Percentiles rank a stretch among this genome's conserved stretches.
These are phyloP conservation scores for Agrocybe pediades DNA, from an alignment of 768 basidiomycete species.

Conservation along the genomic window DNA sequence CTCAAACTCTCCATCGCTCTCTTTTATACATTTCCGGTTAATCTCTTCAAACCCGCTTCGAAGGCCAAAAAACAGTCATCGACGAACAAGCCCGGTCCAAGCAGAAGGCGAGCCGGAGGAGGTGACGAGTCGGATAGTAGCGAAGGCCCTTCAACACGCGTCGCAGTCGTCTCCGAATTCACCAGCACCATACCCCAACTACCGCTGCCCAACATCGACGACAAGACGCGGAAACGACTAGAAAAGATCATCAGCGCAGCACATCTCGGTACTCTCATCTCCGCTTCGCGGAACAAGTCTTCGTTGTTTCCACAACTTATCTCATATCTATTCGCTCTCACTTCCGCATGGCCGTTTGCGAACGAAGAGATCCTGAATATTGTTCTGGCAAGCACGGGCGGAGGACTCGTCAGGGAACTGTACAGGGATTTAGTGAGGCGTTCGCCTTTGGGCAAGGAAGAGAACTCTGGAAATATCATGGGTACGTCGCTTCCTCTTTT, in stretches of 20 bases:
- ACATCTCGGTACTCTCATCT: slow-evolving; percentile 61
- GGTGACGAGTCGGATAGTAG: slow-evolving; percentile 46
- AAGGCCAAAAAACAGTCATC: neutral
- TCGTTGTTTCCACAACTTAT: slow-evolving; percentile 50
- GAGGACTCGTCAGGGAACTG: slow-evolving; percentile 72
- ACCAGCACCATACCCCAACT: slow-evolving; percentile 9
- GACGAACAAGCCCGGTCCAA: slow-evolving; percentile 3
- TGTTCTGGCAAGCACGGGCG: slow-evolving; percentile 47
- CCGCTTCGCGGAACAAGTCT: slow-evolving; percentile 38
- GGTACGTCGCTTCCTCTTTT: slow-evolving; percentile 18
- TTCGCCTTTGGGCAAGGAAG: slow-evolving; percentile 63
- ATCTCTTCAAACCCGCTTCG: slow-evolving; percentile 32
- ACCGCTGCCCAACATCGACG: slow-evolving; percentile 45
- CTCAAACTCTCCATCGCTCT: slow-evolving; percentile 53
- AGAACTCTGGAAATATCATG: slow-evolving; percentile 25
- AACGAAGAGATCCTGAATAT: slow-evolving; percentile 59
- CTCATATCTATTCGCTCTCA: slow-evolving; percentile 57
- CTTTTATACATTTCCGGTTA: slow-evolving; percentile 52
- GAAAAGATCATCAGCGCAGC: slow-evolving; percentile 50
- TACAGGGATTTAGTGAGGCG: slow-evolving; percentile 68
- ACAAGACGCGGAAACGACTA: slow-evolving; percentile 64
- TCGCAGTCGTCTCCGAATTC: slow-evolving; percentile 40
- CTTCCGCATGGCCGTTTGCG: slow-evolving; percentile 59
- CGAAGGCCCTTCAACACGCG: slow-evolving; percentile 25
- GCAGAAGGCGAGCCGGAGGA: slow-evolving; percentile 18